Evolutionary conservation across 345 rosid genomes (phyloP).

Genomic region (Psidium guajava): DNA sequence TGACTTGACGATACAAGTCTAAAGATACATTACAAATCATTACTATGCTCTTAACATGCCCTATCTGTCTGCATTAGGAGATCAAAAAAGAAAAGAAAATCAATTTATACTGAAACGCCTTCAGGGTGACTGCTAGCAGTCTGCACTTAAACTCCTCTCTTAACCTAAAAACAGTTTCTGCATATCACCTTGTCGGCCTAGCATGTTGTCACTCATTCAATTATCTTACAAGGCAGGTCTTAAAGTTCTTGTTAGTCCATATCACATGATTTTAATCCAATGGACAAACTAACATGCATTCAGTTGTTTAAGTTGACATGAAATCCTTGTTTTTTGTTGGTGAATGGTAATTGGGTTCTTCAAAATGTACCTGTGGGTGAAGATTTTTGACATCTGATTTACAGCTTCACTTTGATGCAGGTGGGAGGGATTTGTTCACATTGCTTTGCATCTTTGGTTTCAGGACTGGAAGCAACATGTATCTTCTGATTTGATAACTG

Average conservation of each 20-base stretch:
- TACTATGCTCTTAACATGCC: background rate
- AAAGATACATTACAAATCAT: background rate
- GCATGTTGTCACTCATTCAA: background rate
- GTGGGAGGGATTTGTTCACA: constrained; percentile 57
- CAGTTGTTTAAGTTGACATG: background rate
- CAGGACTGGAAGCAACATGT: background rate
- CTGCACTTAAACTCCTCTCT: background rate
- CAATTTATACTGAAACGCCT: background rate
- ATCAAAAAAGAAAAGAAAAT: background rate
- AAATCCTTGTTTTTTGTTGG: background rate
- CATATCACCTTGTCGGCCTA: background rate
- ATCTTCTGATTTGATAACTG: constrained; percentile 7
- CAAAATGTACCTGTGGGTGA: background rate
- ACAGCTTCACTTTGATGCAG: constrained; percentile 10
- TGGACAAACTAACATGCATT: background rate
- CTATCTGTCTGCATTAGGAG: background rate
- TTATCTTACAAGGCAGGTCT: background rate
- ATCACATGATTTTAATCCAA: background rate
- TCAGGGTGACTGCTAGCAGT: background rate
- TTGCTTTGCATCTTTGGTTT: constrained; percentile 30
- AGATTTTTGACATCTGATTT: background rate
- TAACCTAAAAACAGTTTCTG: background rate
- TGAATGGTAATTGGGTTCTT: background rate
- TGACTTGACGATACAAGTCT: background rate
- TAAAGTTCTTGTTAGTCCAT: background rate